Base-by-base conservation (phyloP, 225 moss, liverwort and hornwort species). In the Lunularia cruciata region DNA sequence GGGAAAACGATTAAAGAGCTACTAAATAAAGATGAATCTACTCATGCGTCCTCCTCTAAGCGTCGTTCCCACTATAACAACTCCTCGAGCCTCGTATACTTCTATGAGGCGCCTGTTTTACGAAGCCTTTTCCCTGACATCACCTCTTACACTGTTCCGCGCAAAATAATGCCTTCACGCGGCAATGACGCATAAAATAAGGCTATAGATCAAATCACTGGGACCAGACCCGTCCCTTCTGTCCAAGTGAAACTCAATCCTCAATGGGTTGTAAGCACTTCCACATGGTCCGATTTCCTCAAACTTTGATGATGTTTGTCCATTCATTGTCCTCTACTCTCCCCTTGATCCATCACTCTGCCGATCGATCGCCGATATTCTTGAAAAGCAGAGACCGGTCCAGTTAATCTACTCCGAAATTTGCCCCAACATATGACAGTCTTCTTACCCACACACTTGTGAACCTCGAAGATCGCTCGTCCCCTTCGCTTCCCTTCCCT, bases 391-490 rank as follows among this genome's bases (percentile, higher is more conserved):
- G 60, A 38, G 33, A 60, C 38, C 60, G 20, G 31, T 8, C 20
- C 36, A n/a, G 8, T 60, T 4, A 38, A 38, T n/a, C n/a, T n/a
- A 60, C 11, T 36, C 60, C 20, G 38, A 33, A 0, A 22, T 37
- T 6, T 33, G 20, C 4, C 33, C 22, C 10, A 10, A 20, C 7
- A 6, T 9, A 33, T 60, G 37, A 60, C n/a, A 20, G 20, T 23
- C 20, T 36, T 38, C 36, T n/a, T n/a, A n/a, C n/a, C 60, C 60
- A 60, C 60, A 60, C 38, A 33, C 36, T 60, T 37, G 6, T 8
- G 23, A 13, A 20, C 6, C 2, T 36, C 11, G 23, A 3, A 37
- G 34, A 37, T 10, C 20, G 53, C 53, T 36, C 37, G 38, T 23
- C 22, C 37, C 37, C n/a, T 33, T 9, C 16, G 37, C 60, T 38